phyloP scores from a whole-genome alignment of 768 basidiomycete species.

The Galerina sulciceps region DNA sequence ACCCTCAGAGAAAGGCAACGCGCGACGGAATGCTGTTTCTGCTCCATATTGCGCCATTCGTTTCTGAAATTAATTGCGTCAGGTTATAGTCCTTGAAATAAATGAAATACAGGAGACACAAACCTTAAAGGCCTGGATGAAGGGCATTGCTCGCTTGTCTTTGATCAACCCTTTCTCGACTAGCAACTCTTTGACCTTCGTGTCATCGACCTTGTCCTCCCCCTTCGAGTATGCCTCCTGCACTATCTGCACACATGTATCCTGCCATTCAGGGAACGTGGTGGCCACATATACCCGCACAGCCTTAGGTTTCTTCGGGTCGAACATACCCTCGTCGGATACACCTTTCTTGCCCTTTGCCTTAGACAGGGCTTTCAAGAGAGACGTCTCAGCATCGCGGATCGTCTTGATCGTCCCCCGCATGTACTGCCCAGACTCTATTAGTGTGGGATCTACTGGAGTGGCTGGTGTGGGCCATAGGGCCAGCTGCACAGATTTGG shows the following conservation, averaged over 20 bases:
- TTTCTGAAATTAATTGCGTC: slow-evolving; percentile 51
- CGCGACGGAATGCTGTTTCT: slow-evolving; percentile 79
- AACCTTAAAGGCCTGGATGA: slow-evolving; percentile 93
- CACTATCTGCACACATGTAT: slow-evolving; percentile 75
- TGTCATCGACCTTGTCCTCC: slow-evolving; percentile 79
- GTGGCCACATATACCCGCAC: slow-evolving; percentile 92
- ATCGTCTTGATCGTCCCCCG: slow-evolving; percentile 89
- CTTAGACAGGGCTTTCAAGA: slow-evolving; percentile 83
- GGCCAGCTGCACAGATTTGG: slow-evolving; percentile 80
- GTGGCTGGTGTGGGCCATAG: slow-evolving; percentile 75
- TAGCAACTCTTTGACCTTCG: slow-evolving; percentile 70
- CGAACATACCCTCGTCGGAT: slow-evolving; percentile 55
- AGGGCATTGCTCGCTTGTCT: slow-evolving; percentile 96
- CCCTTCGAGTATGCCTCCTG: slow-evolving; percentile 65
- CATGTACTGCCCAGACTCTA: slow-evolving; percentile 86
- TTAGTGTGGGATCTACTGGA: slow-evolving; percentile 62
- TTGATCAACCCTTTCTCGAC: slow-evolving; percentile 81
- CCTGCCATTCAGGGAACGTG: slow-evolving; percentile 94
- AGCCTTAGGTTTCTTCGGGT: slow-evolving; percentile 84
- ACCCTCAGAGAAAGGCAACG: slow-evolving; percentile 82
- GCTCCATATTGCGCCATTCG: slow-evolving; percentile 79
- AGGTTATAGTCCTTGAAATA: too few species aligned
- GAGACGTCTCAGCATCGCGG: slow-evolving; percentile 80
- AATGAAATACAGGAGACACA: slow-evolving; percentile 12
- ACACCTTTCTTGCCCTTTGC: slow-evolving; percentile 63